These are phyloP conservation scores for Bothriochloa decipiens DNA, from an alignment of 176 grass and related monocot genomes.

Conservation along the genomic window DNA sequence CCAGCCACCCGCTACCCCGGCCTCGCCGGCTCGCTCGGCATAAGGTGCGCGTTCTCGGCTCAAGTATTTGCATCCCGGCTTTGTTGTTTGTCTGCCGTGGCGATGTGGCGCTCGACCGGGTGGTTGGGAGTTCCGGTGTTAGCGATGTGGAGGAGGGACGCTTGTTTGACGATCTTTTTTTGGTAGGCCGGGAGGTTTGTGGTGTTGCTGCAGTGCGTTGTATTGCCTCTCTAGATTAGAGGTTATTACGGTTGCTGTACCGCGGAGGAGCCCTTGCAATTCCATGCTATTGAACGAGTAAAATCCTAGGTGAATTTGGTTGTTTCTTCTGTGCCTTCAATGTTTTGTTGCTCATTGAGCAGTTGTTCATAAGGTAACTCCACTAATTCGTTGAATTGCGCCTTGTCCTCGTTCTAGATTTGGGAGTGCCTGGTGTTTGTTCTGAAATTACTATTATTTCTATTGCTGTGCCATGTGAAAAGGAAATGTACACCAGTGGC, in stretches of 20 bases:
- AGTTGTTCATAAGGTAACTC: background rate
- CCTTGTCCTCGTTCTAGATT: background rate
- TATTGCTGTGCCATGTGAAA: background rate
- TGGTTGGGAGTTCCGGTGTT: background rate
- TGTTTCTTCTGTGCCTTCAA: background rate
- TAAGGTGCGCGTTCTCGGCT: conserved; percentile 44
- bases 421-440: background rate
- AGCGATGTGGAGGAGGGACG: background rate
- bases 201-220: conserved; percentile 7
- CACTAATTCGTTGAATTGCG: background rate
- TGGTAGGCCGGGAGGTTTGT: background rate
- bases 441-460: background rate
- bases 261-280: background rate
- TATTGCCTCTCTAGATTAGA: background rate
- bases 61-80: background rate
- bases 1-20: conserved; percentile 1
- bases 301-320: background rate
- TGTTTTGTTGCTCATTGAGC: background rate
- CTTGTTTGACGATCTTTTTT: conserved; percentile 11
- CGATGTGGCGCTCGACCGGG: background rate
- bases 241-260: background rate
- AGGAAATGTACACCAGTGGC: background rate
- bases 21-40: conserved; percentile 39
- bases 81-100: background rate
- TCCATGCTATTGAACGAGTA: background rate